Conservation (phyloP, 2,329 filamentous ascomycete species). For the Clonostachys rosea region DNA sequence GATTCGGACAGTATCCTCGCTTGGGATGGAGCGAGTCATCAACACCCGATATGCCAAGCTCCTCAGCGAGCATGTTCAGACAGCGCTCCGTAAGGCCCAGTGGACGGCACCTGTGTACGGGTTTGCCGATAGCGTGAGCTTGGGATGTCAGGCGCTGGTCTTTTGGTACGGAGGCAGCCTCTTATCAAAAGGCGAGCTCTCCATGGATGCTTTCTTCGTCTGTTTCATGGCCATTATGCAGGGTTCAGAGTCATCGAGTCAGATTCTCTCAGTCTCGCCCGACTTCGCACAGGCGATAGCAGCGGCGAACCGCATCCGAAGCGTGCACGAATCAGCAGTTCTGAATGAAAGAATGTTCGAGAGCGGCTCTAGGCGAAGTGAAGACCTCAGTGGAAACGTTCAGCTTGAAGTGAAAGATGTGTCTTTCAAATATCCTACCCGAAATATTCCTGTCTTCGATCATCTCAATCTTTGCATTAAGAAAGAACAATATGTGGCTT, state of each 20-base stretch:
- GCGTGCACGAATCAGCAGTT: background rate
- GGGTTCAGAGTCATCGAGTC: conserved; percentile 22
- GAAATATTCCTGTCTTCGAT: background rate
- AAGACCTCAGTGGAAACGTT: background rate
- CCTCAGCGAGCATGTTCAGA: conserved; percentile 14
- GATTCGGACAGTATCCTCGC: conserved; percentile 87
- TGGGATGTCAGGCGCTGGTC: conserved; percentile 78
- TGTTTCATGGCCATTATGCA: conserved; percentile 46
- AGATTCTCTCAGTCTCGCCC: conserved; percentile 3
- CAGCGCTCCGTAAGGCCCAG: conserved; percentile 43
- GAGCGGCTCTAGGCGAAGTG: background rate
- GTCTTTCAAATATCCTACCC: too few relatives aligned
- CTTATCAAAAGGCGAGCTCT: conserved; percentile 53
- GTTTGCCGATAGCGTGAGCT: conserved; percentile 60
- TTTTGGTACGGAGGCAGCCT: conserved; percentile 90
- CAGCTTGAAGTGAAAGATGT: background rate
- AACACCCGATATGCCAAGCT: conserved; percentile 62
- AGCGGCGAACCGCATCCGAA: too few relatives aligned
- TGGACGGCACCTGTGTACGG: conserved; percentile 57
- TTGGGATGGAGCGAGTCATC: conserved; percentile 84
- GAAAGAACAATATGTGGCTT: conserved; percentile 47
- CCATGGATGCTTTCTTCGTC: conserved; percentile 46
- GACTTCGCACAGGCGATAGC: conserved; percentile 1
- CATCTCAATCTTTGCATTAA: too few relatives aligned
- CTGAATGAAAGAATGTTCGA: background rate